A percentile compares a stretch with the other conserved stretches of the same genome.
Evolutionary conservation across 75 land plant genomes (phyloP).

Genomic region (Pinus tabuliformis): DNA sequence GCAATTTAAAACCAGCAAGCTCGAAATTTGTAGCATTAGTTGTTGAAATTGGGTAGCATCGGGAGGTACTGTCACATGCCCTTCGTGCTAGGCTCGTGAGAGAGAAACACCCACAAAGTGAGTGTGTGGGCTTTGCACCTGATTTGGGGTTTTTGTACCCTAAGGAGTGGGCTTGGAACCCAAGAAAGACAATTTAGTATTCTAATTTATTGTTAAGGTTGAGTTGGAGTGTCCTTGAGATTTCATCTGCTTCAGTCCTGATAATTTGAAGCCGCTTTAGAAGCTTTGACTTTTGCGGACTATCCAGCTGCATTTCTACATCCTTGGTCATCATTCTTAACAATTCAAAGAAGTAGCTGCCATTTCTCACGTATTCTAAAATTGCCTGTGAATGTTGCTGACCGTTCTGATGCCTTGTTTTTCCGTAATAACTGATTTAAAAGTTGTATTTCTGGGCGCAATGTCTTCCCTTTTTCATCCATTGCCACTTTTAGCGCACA

Average conservation of each 20-base stretch:
- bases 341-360: slow-evolving; percentile 36
- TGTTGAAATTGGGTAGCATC: too few relatives aligned
- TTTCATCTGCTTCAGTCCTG: slow-evolving; percentile 22
- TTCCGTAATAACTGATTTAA: slow-evolving; percentile 33
- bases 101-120: too few relatives aligned
- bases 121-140: too few relatives aligned
- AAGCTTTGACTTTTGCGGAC: slow-evolving; percentile 22
- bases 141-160: too few relatives aligned
- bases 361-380: slow-evolving; percentile 15
- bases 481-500: slow-evolving; percentile 30
- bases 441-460: slow-evolving; percentile 41
- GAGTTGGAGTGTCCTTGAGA: too few relatives aligned
- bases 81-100: too few relatives aligned
- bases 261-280: slow-evolving; percentile 29
- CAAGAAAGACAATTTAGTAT: too few relatives aligned
- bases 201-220: too few relatives aligned
- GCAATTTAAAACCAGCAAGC: too few relatives aligned
- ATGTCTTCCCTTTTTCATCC: slow-evolving; percentile 38
- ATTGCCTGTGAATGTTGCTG: slow-evolving; percentile 16
- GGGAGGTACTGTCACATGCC: too few relatives aligned
- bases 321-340: slow-evolving; percentile 28
- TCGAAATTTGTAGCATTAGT: too few relatives aligned
- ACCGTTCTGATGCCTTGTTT: slow-evolving; percentile 10
- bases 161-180: too few relatives aligned
- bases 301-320: slow-evolving; percentile 29